A percentile compares a stretch with the other conserved stretches of the same genome.
Evolutionary conservation across 495 filamentous ascomycete species (phyloP).

Genomic region (Pyronema omphalodes): DNA sequence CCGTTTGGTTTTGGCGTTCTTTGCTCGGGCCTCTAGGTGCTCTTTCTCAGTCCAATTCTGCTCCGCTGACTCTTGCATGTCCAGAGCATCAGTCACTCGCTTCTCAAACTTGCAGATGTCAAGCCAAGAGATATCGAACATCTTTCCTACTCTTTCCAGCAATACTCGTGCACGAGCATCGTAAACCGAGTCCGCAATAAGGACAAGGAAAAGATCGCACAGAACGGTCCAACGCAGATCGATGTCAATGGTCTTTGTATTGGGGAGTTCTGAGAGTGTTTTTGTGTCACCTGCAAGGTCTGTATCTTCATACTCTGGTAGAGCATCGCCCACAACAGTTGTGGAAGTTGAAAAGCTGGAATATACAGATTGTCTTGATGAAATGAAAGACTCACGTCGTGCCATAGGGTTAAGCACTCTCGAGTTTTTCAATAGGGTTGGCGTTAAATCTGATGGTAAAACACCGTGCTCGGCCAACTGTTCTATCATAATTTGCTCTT

Average conservation of each 20-base stretch:
- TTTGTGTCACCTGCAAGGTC: constrained; percentile 29
- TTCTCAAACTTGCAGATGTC: constrained; percentile 97
- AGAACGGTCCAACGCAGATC: constrained; percentile 95
- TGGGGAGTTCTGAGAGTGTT: constrained; percentile 62
- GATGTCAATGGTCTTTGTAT: constrained; percentile 71
- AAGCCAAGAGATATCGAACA: constrained; percentile 67
- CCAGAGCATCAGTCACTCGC: constrained; percentile 85
- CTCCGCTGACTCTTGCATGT: constrained; percentile 85
- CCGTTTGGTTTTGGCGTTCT: constrained; percentile 57
- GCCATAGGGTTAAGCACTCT: constrained; percentile 87
- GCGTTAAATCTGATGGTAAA: constrained; percentile 60
- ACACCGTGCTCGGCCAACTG: constrained; percentile 88
- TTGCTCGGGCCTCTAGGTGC: constrained; percentile 75
- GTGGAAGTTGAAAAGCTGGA: constrained; percentile 5
- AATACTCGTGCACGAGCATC: constrained; percentile 75
- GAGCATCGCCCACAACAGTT: neutral
- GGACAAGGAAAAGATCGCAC: constrained; percentile 84
- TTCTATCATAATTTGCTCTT: constrained; percentile 97
- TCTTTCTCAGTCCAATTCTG: constrained; percentile 96
- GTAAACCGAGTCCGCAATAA: constrained; percentile 89
- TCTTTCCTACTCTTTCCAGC: constrained; percentile 63
- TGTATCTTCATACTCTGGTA: neutral
- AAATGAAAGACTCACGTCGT: neutral
- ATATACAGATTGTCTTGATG: constrained; percentile 1
- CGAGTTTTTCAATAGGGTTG: constrained; percentile 77